Conservation (phyloP, 495 filamentous ascomycete genomes). For the Friedmanniomyces endolithicus region DNA sequence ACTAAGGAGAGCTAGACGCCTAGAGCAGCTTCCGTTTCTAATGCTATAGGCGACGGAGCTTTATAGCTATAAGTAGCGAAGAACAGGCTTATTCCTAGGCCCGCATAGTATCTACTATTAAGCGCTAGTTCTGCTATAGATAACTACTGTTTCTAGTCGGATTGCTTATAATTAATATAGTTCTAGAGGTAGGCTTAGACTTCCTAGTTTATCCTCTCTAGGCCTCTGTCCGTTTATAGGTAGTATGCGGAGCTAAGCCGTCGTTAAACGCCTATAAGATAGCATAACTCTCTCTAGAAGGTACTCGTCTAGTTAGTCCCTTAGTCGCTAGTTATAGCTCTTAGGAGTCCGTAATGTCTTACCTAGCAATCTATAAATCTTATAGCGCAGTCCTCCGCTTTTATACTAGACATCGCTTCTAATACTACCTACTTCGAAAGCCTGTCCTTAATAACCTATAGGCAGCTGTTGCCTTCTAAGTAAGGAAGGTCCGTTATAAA, state of each 20-base stretch:
- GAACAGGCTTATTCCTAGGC: neutral
- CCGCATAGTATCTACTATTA: neutral
- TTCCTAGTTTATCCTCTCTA: neutral
- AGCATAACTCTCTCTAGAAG: neutral
- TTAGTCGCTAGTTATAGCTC: neutral
- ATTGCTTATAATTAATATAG: neutral
- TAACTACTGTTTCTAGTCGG: neutral
- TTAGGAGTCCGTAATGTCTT: neutral
- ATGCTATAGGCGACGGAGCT: neutral
- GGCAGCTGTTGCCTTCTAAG: neutral
- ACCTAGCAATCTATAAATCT: slow-evolving; percentile 1
- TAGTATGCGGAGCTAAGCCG: neutral
- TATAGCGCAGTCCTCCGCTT: neutral
- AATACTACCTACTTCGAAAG: neutral
- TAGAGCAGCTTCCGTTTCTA: neutral
- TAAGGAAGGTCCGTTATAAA: neutral
- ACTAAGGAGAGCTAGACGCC: neutral
- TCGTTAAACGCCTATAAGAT: neutral
- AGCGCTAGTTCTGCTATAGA: neutral
- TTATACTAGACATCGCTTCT: neutral
- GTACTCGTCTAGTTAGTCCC: neutral
- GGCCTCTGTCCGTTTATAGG: neutral
- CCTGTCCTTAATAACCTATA: neutral
- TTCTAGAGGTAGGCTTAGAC: neutral
- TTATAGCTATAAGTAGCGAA: neutral